phyloP scores from a whole-genome alignment of 148 eudicot species.

The Diospyros kaki region DNA sequence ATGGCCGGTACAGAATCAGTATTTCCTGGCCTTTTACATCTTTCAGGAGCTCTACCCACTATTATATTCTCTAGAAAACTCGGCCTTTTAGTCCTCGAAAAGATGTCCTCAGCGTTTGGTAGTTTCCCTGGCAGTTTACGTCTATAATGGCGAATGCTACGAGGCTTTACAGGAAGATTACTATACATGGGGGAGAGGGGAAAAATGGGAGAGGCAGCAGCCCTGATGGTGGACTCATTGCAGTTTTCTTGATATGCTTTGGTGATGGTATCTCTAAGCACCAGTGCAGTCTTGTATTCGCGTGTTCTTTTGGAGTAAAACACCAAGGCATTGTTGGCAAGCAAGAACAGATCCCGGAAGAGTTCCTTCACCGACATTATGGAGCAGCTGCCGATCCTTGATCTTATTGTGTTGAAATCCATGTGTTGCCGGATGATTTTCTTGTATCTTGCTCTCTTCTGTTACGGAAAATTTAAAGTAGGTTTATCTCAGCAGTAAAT shows the following conservation, averaged over 20 bases:
- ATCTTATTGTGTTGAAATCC: conserved; percentile 65
- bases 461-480: not conserved
- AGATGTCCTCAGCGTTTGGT: conserved; percentile 6
- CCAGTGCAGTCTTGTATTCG: conserved; percentile 63
- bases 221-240: conserved; percentile 22
- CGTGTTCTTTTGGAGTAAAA: conserved; percentile 81
- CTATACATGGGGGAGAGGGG: conserved; percentile 25
- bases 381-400: conserved; percentile 40
- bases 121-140: conserved; percentile 20
- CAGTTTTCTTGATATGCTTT: conserved; percentile 34
- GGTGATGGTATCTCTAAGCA: conserved; percentile 57
- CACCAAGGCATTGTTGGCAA: conserved; percentile 74
- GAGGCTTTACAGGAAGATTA: conserved; percentile 63
- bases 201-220: conserved; percentile 11
- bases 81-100: conserved; percentile 14
- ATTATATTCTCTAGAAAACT: not conserved
- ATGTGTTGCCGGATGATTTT: conserved; percentile 59
- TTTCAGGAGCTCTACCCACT: not conserved
- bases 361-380: conserved; percentile 56
- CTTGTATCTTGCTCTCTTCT: conserved; percentile 89
- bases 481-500: not conserved
- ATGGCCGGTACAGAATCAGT: not conserved
- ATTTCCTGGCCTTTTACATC: conserved; percentile 4
- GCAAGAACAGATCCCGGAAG: conserved; percentile 71
- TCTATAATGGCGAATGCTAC: conserved; percentile 51